Evolutionary conservation across 768 basidiomycete species (phyloP), one percentile per base, ranked within the genome.

Genomic region (Mrakia hoshinonis): DNA sequence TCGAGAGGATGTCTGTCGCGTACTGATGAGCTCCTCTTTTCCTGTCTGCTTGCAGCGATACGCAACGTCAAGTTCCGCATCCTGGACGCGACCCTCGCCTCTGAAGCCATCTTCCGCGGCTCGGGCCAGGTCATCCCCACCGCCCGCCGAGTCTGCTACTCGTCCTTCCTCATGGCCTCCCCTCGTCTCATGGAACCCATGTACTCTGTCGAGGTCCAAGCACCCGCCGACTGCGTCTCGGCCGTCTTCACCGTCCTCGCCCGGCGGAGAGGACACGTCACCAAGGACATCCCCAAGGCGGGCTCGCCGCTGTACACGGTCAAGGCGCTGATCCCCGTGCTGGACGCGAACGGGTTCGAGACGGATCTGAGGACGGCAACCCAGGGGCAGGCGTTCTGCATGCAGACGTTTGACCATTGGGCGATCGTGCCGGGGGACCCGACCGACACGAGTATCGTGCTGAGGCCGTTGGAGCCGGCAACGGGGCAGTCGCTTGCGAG

Each of bases 201-300:
- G 73, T 98, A 95, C 83, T 97, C 92, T 78, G 95, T 98, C 67
- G 96, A 99, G 80, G 94, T 99, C n/a, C 95, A 98, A 80, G 91
- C 95, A 9, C 96, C 96, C 10, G 92, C 94, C 22, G 96, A 99
- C 79, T 97, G 96, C 78, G 94, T 99, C 74, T 96, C 96, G 26
- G 93, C 94, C 13, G 94, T 99, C 46, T 98, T 98, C 80, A 96
- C 93, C 5, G 96, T 98, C 55, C 89, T 99, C 66, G 94, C 96
- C n/a, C 86, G 96, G 73, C 89, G 96, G 71, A 87, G 96, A 81
- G 96, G 96, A n/a, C 96, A 99, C 79, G 96, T 99, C 74, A 98
- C 95, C 0, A 91, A 96, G 79, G 96, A 99, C 78, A 89, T 92
- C 29, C 94, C 96, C 38, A 99, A 98, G 80, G 93, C 95, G 9